Conservation (phyloP, 192 early-diverging fungal genomes). For the Geranomyces michiganensis region DNA sequence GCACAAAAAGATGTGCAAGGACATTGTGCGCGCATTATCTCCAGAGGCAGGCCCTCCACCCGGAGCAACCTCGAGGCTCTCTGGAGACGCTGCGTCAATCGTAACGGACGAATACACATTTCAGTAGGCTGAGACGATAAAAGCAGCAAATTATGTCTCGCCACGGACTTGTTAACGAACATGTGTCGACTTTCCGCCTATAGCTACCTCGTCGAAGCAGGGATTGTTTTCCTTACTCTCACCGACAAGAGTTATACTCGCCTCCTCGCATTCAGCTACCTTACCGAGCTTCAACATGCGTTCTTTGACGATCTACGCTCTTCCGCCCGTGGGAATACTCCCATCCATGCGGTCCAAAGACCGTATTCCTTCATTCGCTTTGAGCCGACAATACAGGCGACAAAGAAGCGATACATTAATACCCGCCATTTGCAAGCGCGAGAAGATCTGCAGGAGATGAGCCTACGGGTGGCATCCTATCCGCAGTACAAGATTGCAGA, state of each 20-base stretch:
- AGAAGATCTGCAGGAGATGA: constrained; percentile 44
- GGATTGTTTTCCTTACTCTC: constrained; percentile 37
- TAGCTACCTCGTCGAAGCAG: constrained; percentile 32
- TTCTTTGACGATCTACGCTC: constrained; percentile 38
- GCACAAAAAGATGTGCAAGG: constrained; percentile 45
- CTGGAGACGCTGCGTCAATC: constrained; percentile 28
- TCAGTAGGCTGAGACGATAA: constrained; percentile 30
- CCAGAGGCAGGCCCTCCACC: constrained; percentile 3
- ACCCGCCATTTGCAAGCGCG: constrained; percentile 37
- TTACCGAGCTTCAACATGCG: constrained; percentile 33
- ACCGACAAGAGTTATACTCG: constrained; percentile 42
- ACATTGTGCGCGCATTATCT: constrained; percentile 28
- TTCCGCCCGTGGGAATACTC: background rate
- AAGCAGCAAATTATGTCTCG: no score
- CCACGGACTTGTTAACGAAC: background rate
- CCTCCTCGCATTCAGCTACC: constrained; percentile 44
- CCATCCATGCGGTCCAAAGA: constrained; percentile 27
- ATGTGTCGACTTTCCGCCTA: background rate
- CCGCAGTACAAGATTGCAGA: constrained; percentile 32
- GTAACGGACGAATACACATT: constrained; percentile 44
- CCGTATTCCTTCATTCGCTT: constrained; percentile 51
- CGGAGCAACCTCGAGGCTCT: background rate
- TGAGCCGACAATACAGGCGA: constrained; percentile 41
- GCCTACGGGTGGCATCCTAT: constrained; percentile 21
- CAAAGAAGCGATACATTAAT: constrained; percentile 46